Percentiles rank a stretch among this genome's conserved stretches.
Evolutionary conservation across 305 asterid species (phyloP).

Genomic region (Fraxinus sp.): DNA sequence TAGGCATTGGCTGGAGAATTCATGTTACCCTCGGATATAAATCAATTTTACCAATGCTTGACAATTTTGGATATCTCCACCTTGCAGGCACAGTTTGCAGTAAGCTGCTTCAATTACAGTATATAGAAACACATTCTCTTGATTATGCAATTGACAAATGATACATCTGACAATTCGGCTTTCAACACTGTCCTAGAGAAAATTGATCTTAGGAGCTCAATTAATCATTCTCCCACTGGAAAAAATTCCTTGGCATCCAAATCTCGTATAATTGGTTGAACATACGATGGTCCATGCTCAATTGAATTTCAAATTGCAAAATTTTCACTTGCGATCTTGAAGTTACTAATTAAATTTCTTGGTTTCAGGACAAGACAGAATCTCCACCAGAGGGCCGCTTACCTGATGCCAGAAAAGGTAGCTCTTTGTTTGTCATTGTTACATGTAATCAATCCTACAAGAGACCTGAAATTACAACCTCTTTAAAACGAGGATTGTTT

Average conservation of each 20-base stretch:
- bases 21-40: not conserved
- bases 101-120: not conserved
- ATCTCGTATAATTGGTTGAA: not conserved
- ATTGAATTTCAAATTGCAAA: not conserved
- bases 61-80: too few species aligned
- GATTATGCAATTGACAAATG: not conserved
- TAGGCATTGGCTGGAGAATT: not conserved
- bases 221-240: not conserved
- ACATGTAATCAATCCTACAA: not conserved
- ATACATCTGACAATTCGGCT: not conserved
- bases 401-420: constrained; percentile 66
- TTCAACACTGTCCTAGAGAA: not conserved
- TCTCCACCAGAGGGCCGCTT: constrained; percentile 72
- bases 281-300: not conserved
- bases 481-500: not conserved
- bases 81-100: too few species aligned
- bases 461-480: not conserved
- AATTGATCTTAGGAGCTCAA: not conserved
- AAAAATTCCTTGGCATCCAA: not conserved
- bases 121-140: not conserved
- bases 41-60: not conserved
- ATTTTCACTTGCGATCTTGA: not conserved
- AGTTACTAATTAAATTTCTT: not conserved
- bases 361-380: constrained; percentile 55
- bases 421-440: not conserved